Percentiles rank a stretch among this genome's conserved stretches.
Conservation (phyloP, 345 rosid genomes). For the Rhizophora apiculata region DNA sequence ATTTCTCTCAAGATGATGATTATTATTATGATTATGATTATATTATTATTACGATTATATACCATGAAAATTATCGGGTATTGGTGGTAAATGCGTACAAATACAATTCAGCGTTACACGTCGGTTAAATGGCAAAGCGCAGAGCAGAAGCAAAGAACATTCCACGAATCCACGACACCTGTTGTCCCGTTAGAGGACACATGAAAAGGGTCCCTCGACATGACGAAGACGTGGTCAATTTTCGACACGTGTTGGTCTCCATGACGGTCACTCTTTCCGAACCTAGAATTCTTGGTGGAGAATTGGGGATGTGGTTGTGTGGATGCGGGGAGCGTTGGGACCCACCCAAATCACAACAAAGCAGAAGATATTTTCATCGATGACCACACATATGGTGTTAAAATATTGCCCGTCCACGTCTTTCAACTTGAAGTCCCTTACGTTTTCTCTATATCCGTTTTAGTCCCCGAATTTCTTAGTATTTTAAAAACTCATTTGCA, state of each 20-base stretch:
- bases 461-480: not conserved
- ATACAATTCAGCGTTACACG: no score
- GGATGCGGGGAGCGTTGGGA: not conserved
- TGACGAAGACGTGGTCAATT: slow-evolving; percentile 3
- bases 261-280: not conserved
- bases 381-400: slow-evolving; percentile 14
- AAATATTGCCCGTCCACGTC: not conserved
- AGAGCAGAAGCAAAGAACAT: not conserved
- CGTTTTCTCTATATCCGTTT: not conserved
- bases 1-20: no score
- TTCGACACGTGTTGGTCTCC: slow-evolving; percentile 17
- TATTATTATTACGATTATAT: no score
- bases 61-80: no score
- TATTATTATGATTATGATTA: no score
- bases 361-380: slow-evolving; percentile 9
- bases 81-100: no score
- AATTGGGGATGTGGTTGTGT: slow-evolving; percentile 6
- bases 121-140: no score
- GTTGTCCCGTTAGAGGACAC: not conserved
- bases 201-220: not conserved
- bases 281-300: slow-evolving; percentile 23
- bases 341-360: no score
- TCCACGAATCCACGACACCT: no score
- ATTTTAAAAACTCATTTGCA: not conserved
- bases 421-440: not conserved